Conservation (phyloP, 2,329 filamentous ascomycete genomes). For the Xylariomycetidae sp. region DNA sequence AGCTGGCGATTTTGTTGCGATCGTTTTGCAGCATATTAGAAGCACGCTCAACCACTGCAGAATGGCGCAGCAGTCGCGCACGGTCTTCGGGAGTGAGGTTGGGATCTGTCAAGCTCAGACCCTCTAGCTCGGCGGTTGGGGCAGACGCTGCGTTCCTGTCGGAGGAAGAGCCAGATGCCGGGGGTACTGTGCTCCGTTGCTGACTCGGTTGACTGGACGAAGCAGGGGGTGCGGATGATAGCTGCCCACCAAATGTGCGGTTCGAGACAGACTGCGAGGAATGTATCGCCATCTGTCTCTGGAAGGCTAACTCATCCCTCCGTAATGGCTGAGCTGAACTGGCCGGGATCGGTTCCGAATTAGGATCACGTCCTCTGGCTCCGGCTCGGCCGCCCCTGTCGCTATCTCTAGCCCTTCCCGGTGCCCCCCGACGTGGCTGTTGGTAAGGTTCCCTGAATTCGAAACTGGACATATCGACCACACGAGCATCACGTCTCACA, state of each 20-base stretch:
- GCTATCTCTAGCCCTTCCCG: conserved; percentile 36
- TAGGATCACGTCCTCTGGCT: conserved; percentile 70
- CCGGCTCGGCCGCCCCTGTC: conserved; percentile 34
- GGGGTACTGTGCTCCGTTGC: conserved; percentile 1
- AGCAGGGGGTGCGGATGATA: conserved; percentile 54
- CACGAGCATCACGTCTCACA: conserved; percentile 72
- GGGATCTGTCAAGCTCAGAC: conserved; percentile 46
- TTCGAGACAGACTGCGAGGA: conserved; percentile 76
- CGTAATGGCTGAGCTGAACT: conserved; percentile 76
- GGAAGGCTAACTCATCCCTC: conserved; percentile 85
- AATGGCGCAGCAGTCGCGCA: conserved; percentile 73
- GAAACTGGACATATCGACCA: conserved; percentile 84
- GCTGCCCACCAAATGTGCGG: conserved; percentile 79
- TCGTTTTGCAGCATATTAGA: conserved; percentile 77
- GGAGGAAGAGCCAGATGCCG: conserved; percentile 17
- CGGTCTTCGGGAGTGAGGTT: conserved; percentile 71
- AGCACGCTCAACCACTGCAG: conserved; percentile 81
- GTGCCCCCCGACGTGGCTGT: conserved; percentile 47
- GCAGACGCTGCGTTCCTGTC: conserved; percentile 17
- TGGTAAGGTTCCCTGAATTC: conserved; percentile 72
- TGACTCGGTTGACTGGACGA: conserved; percentile 29
- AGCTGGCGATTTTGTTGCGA: conserved; percentile 65
- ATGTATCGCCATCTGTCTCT: conserved; percentile 87
- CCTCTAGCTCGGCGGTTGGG: conserved; percentile 37
- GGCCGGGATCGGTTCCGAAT: conserved; percentile 71